Base-by-base conservation (phyloP, 768 basidiomycete genomes). In the Boletus speciosus region DNA sequence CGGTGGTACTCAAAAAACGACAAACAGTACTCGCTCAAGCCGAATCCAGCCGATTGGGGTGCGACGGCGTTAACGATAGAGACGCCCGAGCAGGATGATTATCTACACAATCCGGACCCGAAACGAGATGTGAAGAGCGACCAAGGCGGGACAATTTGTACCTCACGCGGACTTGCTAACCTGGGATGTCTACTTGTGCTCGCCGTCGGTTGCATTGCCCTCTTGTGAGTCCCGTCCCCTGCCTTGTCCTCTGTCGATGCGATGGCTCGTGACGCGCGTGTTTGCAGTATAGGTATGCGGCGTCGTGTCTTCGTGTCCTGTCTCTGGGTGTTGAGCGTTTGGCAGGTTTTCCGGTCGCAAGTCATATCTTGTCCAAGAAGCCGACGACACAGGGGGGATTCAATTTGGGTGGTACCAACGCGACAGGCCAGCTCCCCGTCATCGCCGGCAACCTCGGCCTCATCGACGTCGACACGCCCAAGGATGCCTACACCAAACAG, bases 341-440 rank as follows among this genome's bases (percentile, higher is more conserved):
- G n/a, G 6, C 55, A 67, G 82, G 76, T 10, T 82, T 75, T 56
- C 84, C 84, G 6, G 62, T 85, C 23, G 63, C 78, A 27, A 76
- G 68, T 19, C 78, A 81, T 56, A 71, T 83, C 47, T 55, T 74
- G 19, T 67, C 65, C n/a, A 73, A 67, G 49, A 70, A 61, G 38
- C 77, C 52, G 43, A 59, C 76, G 41, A 74, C 73, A 0, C 78
- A 68, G 23, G 74, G 82, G 2, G 87, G 79, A 9, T 91, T 85
- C 71, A 88, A 88, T 61, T 70, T 90, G 6, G 89, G 90, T 3
- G 89, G 88, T 2, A 82, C 80, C 62, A 92, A 92, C 57, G 76
- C 81, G 3, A 80, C 82, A 0, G 88, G 91, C 0, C 89, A 93
- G 68, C 77, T 75, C 52, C 76, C 70, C n/a, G 29, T 58, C 34